A percentile compares a stretch with the other conserved stretches of the same genome.
These are phyloP conservation scores for Gnaphalium uliginosum DNA, from an alignment of 129 eudicot genomes.

Conservation along the genomic window DNA sequence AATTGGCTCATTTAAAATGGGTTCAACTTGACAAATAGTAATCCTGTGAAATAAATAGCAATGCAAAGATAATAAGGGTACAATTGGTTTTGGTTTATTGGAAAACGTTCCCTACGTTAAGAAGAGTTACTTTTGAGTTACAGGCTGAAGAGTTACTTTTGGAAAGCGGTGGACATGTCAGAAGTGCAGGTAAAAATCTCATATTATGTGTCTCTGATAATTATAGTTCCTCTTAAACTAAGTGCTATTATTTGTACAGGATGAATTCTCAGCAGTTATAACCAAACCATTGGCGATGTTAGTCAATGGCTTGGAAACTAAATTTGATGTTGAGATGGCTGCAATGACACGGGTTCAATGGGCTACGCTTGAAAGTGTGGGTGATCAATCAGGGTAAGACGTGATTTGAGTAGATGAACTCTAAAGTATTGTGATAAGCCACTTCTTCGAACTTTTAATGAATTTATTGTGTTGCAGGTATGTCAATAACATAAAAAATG, in stretches of 20 bases:
- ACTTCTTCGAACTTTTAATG: background rate
- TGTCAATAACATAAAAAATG: conserved; percentile 78
- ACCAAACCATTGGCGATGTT: conserved; percentile 80
- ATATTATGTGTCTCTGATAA: background rate
- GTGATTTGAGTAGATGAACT: conserved; percentile 14
- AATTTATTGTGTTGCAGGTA: conserved; percentile 59
- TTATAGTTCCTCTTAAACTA: conserved; percentile 9
- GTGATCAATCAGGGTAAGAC: conserved; percentile 94
- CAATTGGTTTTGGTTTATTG: too few relatives aligned
- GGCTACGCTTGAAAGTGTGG: conserved; percentile 98
- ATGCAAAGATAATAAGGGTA: too few relatives aligned
- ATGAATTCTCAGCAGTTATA: conserved; percentile 89
- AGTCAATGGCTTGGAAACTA: conserved; percentile 86
- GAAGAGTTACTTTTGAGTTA: too few relatives aligned
- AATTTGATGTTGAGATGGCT: conserved; percentile 95
- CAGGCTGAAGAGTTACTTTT: too few relatives aligned
- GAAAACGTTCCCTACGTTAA: too few relatives aligned
- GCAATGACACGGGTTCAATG: conserved; percentile 98
- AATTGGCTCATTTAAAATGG: too few relatives aligned
- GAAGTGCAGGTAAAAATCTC: too few relatives aligned
- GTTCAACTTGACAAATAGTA: too few relatives aligned
- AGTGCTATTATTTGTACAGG: conserved; percentile 43
- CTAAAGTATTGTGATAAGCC: background rate
- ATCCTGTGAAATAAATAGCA: too few relatives aligned
- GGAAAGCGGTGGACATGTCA: too few relatives aligned